Conservation (phyloP, 2,329 filamentous ascomycete species). For the Fonsecaea nubica region DNA sequence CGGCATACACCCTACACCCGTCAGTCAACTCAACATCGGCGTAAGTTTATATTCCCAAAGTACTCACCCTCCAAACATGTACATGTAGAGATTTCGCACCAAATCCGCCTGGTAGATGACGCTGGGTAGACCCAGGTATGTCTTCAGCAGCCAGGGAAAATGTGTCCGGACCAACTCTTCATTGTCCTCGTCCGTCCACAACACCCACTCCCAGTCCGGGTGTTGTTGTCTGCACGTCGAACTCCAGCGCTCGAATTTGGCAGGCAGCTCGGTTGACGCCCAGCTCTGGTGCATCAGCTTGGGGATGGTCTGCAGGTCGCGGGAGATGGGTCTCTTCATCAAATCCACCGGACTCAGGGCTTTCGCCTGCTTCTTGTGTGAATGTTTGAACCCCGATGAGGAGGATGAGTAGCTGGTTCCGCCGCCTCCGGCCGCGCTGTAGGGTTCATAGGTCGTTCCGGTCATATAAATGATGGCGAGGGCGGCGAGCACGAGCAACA, state of each 20-base stretch:
- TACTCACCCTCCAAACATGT: slow-evolving; percentile 45
- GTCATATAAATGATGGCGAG: slow-evolving; percentile 28
- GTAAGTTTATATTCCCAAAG: background rate
- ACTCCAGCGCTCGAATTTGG: slow-evolving; percentile 45
- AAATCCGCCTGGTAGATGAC: slow-evolving; percentile 47
- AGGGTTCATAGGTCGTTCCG: slow-evolving; percentile 22
- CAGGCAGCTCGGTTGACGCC: slow-evolving; percentile 37
- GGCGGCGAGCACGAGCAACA: slow-evolving; percentile 31
- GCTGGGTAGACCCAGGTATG: slow-evolving; percentile 43
- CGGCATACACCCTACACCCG: slow-evolving; percentile 42
- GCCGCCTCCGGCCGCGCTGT: background rate
- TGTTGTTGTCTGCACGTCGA: slow-evolving; percentile 43
- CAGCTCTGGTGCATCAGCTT: slow-evolving; percentile 42
- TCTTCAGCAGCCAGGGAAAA: slow-evolving; percentile 45
- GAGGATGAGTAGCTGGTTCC: background rate
- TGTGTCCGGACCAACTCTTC: slow-evolving; percentile 44
- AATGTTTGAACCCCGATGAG: slow-evolving; percentile 1
- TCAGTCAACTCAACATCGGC: background rate
- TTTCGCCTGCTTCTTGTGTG: slow-evolving; percentile 23
- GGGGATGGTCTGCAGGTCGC: slow-evolving; percentile 36
- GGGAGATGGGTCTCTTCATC: slow-evolving; percentile 33
- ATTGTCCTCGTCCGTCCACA: slow-evolving; percentile 50
- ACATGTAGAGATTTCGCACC: slow-evolving; percentile 47
- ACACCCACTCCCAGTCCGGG: slow-evolving; percentile 47
- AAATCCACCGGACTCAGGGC: slow-evolving; percentile 26